Evolutionary conservation across 1,139 yeast genomes (phyloP).

Genomic region (Yamadazyma aaseri): DNA sequence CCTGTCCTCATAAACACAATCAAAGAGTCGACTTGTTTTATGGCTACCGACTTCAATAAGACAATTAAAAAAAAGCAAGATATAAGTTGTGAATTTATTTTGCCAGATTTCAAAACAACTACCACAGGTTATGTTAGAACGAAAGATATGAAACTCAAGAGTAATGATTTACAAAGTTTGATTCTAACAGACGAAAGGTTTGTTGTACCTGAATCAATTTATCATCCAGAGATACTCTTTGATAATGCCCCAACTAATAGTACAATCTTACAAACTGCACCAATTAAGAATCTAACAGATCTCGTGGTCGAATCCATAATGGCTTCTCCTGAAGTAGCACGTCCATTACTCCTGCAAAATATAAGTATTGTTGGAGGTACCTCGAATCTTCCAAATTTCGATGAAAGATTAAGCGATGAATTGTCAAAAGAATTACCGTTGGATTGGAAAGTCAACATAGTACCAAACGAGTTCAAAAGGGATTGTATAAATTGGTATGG

Average conservation of each 20-base stretch:
- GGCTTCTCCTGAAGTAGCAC: slow-evolving; percentile 68
- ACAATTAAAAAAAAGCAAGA: slow-evolving; percentile 43
- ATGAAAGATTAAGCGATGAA: slow-evolving; percentile 57
- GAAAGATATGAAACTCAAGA: slow-evolving; percentile 11
- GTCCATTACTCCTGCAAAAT: slow-evolving; percentile 79
- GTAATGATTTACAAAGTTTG: slow-evolving; percentile 60
- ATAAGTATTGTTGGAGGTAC: slow-evolving; percentile 84
- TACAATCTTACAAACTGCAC: slow-evolving; percentile 47
- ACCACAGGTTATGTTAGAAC: slow-evolving; percentile 59
- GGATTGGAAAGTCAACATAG: slow-evolving; percentile 46
- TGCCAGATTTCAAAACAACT: slow-evolving; percentile 86
- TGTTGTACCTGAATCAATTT: slow-evolving; percentile 80
- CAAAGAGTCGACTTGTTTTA: slow-evolving; percentile 77
- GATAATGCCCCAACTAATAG: slow-evolving; percentile 33
- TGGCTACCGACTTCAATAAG: slow-evolving; percentile 62
- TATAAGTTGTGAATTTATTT: slow-evolving; percentile 59
- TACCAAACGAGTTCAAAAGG: slow-evolving; percentile 12
- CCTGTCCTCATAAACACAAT: slow-evolving; percentile 80
- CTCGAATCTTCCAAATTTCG: slow-evolving; percentile 66
- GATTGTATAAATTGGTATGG: slow-evolving; percentile 43
- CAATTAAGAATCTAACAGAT: slow-evolving; percentile 70
- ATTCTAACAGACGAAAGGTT: slow-evolving; percentile 80
- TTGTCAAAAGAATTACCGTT: slow-evolving; percentile 65
- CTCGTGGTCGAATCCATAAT: slow-evolving; percentile 69
- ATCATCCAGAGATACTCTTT: slow-evolving; percentile 73